These are phyloP conservation scores for Silene uniflora DNA, from an alignment of 148 eudicot species.

Conservation along the genomic window DNA sequence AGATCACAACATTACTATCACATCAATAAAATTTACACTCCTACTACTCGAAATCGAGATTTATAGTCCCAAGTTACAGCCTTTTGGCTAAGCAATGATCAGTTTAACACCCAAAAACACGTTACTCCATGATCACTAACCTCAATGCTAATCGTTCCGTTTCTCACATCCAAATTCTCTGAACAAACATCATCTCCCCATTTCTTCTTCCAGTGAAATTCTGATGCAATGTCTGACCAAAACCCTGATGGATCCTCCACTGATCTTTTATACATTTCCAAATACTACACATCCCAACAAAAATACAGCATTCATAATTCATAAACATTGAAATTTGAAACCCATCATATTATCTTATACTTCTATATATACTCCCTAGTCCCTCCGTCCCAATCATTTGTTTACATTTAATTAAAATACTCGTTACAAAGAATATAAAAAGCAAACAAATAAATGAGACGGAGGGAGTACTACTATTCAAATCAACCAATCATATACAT, in stretches of 20 bases:
- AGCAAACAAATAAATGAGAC: no score
- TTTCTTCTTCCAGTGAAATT: conserved; percentile 78
- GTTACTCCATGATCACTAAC: conserved; percentile 28
- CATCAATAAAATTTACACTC: conserved; percentile 5
- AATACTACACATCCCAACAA: conserved; percentile 47
- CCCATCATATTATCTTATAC: neutral
- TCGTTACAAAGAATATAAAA: no score
- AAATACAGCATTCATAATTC: neutral
- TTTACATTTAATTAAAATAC: no score
- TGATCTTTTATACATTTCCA: conserved; percentile 90
- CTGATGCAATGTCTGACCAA: conserved; percentile 86
- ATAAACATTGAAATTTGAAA: neutral
- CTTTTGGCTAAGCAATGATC: neutral
- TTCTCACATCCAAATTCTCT: conserved; percentile 72
- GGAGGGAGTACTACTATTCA: neutral
- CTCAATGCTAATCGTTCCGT: conserved; percentile 75
- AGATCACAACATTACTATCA: conserved; percentile 3
- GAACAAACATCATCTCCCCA: conserved; percentile 60
- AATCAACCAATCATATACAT: neutral
- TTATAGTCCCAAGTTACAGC: neutral
- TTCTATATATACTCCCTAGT: no score
- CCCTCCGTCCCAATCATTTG: no score
- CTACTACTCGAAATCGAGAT: neutral
- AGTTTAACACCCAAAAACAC: neutral
- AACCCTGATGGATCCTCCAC: conserved; percentile 91